Percentiles rank a stretch among this genome's conserved stretches.
phyloP scores from a whole-genome alignment of 2,329 filamentous ascomycete genomes.

The Pyrenophora seminiperda region DNA sequence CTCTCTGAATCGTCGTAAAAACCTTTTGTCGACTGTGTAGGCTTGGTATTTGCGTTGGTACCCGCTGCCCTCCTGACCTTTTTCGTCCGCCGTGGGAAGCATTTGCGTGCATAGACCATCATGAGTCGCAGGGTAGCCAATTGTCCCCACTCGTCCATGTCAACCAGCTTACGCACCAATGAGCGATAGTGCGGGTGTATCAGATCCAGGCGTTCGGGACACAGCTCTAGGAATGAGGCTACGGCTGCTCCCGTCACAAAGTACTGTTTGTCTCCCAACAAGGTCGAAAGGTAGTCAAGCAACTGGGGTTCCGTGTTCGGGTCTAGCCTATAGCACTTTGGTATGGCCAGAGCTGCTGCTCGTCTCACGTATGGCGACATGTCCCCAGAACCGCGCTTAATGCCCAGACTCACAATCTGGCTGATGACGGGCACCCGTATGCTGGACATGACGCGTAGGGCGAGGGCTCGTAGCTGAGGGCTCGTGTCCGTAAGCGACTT shows the following conservation, averaged over 20 bases:
- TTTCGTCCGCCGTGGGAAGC: conserved; percentile 75
- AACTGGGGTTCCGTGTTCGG: conserved; percentile 83
- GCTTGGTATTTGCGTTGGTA: conserved; percentile 42
- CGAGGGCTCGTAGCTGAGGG: conserved; percentile 87
- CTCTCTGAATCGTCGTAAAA: conserved; percentile 74
- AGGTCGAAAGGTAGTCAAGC: conserved; percentile 75
- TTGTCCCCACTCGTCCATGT: conserved; percentile 99
- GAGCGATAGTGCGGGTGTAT: conserved; percentile 88
- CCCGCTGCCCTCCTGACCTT: conserved; percentile 60
- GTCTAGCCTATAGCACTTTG: conserved; percentile 93
- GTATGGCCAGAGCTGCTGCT: conserved; percentile 89
- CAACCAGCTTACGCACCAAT: conserved; percentile 86
- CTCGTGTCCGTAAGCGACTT: conserved; percentile 94
- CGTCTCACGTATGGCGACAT: conserved; percentile 95
- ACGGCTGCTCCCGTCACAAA: conserved; percentile 96
- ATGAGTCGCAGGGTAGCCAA: conserved; percentile 80
- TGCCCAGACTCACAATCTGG: conserved; percentile 93
- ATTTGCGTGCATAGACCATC: conserved; percentile 81
- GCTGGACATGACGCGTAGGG: conserved; percentile 93
- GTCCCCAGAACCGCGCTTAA: conserved; percentile 90
- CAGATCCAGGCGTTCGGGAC: conserved; percentile 83
- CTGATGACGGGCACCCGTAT: conserved; percentile 98
- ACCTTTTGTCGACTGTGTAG: conserved; percentile 60
- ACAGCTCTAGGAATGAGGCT: conserved; percentile 84
- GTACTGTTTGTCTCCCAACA: conserved; percentile 91